Base-by-base conservation (phyloP, 371 early-diverging fungal genomes). In the Mortierella sp. region DNA sequence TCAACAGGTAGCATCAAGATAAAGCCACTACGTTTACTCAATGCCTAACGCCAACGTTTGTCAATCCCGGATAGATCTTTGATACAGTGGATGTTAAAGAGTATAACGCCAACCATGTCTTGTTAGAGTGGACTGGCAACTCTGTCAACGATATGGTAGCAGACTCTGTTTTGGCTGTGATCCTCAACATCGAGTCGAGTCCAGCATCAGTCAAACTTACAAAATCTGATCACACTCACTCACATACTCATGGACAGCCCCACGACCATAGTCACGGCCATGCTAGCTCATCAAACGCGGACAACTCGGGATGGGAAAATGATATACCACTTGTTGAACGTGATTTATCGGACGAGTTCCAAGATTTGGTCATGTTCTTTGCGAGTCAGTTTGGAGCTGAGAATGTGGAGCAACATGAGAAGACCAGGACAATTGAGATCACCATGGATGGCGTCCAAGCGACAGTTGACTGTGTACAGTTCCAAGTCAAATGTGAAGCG, bases 81-180 rank as follows among this genome's bases (percentile, higher is more conserved):
- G 93, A 94, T 69, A 89, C 91, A 0, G 92, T 97, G 16, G 92
- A 91, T 67, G 90, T 98, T 65, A 90, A 88, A 45, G 78, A 83
- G 28, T 84, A 84, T 62, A 85, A 85, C 32, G 84, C 86, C 2
- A 89, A 88, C 52, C 86, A 89, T 60, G 88, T 94, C 16, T 85
- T 88, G 36, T 82, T 99, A 28, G 98, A 98, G 83, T 99, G 99
- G 99, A 89, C 92, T 40, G 94, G 97, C 36, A 93, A 94, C 81
- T 86, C 94, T 10, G 91, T 96, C 84, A 96, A 96, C 74, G 99
- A 98, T 77, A 96, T 97, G 94, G 91, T 98, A 0, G 98, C 98
- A 3, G 99, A 99, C 74, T 94, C 98, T 8, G 93, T 98, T 2
- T 72, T 97, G 11, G 94, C 96, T 2, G 88, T 98, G 6, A 85